Conservation (phyloP, 2,329 filamentous ascomycete genomes). For the Fusarium gaditjirri region DNA sequence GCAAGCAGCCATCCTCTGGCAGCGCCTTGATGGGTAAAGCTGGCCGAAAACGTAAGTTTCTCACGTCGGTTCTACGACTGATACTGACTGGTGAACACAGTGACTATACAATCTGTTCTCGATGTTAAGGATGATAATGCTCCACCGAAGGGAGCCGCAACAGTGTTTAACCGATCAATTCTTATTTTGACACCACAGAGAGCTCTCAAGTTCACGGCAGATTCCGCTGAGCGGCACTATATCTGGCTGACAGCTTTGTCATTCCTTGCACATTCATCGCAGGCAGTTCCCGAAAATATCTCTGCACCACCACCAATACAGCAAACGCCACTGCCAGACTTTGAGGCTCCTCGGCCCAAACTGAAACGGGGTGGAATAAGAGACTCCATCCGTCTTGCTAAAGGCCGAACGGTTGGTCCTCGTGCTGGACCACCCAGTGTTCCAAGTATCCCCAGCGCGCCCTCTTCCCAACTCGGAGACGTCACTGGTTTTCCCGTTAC, state of each 20-base stretch:
- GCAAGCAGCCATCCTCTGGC: conserved; percentile 91
- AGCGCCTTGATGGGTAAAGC: conserved; percentile 92
- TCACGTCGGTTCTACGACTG: conserved; percentile 11
- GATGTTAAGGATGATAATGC: conserved; percentile 96
- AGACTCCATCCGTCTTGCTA: conserved; percentile 90
- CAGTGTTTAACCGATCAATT: conserved; percentile 90
- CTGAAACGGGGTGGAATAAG: conserved; percentile 71
- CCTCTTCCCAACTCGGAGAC: conserved; percentile 52
- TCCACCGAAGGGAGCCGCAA: conserved; percentile 73
- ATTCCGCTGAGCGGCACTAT: conserved; percentile 86
- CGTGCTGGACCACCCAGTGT: conserved; percentile 63
- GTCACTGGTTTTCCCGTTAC: conserved; percentile 51
- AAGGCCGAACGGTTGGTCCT: conserved; percentile 66
- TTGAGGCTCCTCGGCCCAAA: conserved; percentile 60
- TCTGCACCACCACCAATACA: conserved; percentile 59
- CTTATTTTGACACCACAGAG: conserved; percentile 92
- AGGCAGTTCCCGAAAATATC: conserved; percentile 80
- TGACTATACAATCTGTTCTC: conserved; percentile 93
- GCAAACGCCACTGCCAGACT: conserved; percentile 59
- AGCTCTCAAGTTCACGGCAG: conserved; percentile 93
- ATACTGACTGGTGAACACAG: conserved; percentile 60
- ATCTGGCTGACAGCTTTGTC: conserved; percentile 94
- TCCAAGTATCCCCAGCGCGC: conserved; percentile 57
- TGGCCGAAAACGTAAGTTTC: conserved; percentile 86
- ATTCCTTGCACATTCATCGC: conserved; percentile 90